These are phyloP conservation scores for Penicillium sp. DNA, from an alignment of 2,329 filamentous ascomycete species.

Conservation along the genomic window DNA sequence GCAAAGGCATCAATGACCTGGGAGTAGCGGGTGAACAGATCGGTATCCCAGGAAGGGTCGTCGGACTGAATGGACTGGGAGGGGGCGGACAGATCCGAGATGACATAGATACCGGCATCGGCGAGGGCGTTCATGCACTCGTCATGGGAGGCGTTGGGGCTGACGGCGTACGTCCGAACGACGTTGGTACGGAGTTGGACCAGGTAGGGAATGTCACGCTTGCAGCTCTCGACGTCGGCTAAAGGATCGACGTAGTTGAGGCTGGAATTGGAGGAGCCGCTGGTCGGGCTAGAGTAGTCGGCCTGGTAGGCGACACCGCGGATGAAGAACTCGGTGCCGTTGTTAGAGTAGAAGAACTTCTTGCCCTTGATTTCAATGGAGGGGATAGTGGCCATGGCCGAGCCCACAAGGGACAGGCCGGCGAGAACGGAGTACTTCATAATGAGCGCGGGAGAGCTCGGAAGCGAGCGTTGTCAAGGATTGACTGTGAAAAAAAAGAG, in stretches of 20 bases:
- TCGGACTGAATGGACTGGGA: constrained; percentile 81
- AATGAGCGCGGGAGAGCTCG: constrained; percentile 31
- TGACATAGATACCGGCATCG: constrained; percentile 89
- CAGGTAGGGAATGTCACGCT: constrained; percentile 83
- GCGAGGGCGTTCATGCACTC: constrained; percentile 83
- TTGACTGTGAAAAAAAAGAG: constrained; percentile 15
- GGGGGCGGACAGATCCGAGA: constrained; percentile 87
- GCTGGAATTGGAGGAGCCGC: constrained; percentile 36
- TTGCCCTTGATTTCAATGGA: constrained; percentile 69
- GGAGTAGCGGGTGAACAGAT: constrained; percentile 79
- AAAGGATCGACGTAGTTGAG: constrained; percentile 79
- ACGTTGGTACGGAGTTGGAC: constrained; percentile 81
- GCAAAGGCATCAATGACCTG: constrained; percentile 78
- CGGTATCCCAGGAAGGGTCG: constrained; percentile 75
- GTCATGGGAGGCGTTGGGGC: constrained; percentile 76
- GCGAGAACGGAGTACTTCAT: constrained; percentile 61
- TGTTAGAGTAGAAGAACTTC: constrained; percentile 89
- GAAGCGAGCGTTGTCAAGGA: constrained; percentile 23
- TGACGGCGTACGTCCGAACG: constrained; percentile 92
- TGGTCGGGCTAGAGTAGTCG: constrained; percentile 62
- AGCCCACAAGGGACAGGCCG: constrained; percentile 57
- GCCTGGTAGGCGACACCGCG: constrained; percentile 93
- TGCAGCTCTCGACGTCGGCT: constrained; percentile 70
- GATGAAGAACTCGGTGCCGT: constrained; percentile 77
- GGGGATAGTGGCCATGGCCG: constrained; percentile 56